Percentiles rank a stretch among this genome's conserved stretches.
Conservation (phyloP, 345 rosid species). For the Ceriops decandra region DNA sequence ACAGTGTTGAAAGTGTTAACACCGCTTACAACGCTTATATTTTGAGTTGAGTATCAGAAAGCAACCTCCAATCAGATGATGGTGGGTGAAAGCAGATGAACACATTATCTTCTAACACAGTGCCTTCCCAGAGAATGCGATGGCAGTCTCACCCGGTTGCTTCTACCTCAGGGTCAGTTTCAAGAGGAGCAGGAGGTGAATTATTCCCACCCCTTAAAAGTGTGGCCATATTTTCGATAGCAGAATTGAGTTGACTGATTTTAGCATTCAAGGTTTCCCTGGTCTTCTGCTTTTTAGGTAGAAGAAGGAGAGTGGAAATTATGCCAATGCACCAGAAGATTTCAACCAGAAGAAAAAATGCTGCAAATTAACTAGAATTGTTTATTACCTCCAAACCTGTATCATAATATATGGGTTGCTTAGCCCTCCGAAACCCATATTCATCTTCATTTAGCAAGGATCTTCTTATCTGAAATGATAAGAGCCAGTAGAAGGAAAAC, state of each 20-base stretch:
- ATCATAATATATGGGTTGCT: slow-evolving; percentile 70
- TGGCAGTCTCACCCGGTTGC: slow-evolving; percentile 41
- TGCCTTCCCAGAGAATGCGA: background rate
- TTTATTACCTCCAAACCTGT: slow-evolving; percentile 73
- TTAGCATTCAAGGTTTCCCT: slow-evolving; percentile 81
- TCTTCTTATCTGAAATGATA: slow-evolving; percentile 60
- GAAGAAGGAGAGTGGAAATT: slow-evolving; percentile 3
- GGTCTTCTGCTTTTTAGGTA: slow-evolving; percentile 50
- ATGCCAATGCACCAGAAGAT: background rate
- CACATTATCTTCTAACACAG: background rate
- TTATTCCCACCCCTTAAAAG: slow-evolving; percentile 78
- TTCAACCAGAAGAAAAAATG: background rate
- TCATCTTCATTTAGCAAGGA: slow-evolving; percentile 73
- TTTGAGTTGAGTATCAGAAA: slow-evolving; percentile 1
- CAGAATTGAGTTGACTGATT: slow-evolving; percentile 81
- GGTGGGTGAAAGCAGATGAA: background rate
- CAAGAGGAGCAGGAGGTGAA: slow-evolving; percentile 33
- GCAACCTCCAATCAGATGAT: background rate
- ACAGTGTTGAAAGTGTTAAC: background rate
- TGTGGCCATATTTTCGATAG: slow-evolving; percentile 83
- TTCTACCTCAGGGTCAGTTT: slow-evolving; percentile 69
- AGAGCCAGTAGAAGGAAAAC: slow-evolving; percentile 9
- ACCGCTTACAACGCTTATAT: background rate
- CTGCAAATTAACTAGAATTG: background rate
- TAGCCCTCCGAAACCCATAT: slow-evolving; percentile 67